Evolutionary conservation across 768 basidiomycete species (phyloP), one percentile per base, ranked within the genome.

Genomic region (Phlegmacium glaucopus): DNA sequence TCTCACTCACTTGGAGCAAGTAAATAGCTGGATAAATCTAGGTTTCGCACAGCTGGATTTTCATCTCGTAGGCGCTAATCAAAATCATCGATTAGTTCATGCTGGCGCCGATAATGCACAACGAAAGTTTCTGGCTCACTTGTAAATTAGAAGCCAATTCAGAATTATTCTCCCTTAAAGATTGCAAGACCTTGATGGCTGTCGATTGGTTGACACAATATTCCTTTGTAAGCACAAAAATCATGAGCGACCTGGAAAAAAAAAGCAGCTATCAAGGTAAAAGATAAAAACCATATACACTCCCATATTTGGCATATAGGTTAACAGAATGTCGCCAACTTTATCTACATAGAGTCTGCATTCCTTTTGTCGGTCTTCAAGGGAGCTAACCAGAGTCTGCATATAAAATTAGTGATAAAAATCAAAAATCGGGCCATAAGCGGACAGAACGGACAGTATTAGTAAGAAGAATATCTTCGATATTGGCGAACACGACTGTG

Each of bases 361-460:
- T 8, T 87, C 83, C 56, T 87, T 90, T 63, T 98, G 95, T 4
- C 94, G 78, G 52, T 91, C 89, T 62, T 99, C 95, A 6, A 98
- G 74, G 13, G 82, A 83, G 52, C 91, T 94, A 48, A 94, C 68
- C 62, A 97, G 93, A 0, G 83, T 77, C 87, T 89, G 44, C 13
- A 22, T 22, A 22, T 22, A 22, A 22, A 22, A 22, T 3, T 22
- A 22, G 22, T 22, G 5, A 22, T 3, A 3, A 22, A 22, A 22
- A 22, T 22, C 5, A 3, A 22, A 22, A 22, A 54, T 8, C 30
- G 37, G 38, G 26, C 9, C 25, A 42, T n/a, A 35, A 25, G 8
- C 17, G 49, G 34, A 32, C 7, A 42, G 32, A 35, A 54, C 81
- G 51, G 57, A 88, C 90, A 9, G 91, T 95, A 56, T 95, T 94